Base-by-base conservation (phyloP, 129 eudicot species). In the Flaveria sonorensis region DNA sequence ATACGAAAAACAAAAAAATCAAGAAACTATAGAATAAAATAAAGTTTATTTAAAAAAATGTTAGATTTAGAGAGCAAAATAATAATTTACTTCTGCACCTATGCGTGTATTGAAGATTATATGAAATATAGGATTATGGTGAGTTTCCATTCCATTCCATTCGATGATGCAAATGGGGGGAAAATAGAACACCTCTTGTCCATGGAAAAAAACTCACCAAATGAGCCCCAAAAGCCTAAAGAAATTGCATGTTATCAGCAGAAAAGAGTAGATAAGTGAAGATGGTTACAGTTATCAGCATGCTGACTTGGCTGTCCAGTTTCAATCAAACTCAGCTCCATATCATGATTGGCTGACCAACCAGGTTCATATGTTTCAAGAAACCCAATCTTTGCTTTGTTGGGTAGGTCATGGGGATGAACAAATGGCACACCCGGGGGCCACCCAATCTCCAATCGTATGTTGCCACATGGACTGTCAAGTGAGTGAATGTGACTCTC, bases 321-420 rank as follows among this genome's bases (percentile, higher is more conserved):
- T 76, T 88, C 96, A 71, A 82, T 82, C 47, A 88, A 73, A 78
- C 86, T 85, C 48, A 88, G 80, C 79, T 94, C 99, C 91, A 91
- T 85, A 79, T 87, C 99, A 78, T 95, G 95, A 36, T 94, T 85
- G 32, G 89, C 89, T 0, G 95, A 89, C 99, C 99, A 95, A 81
- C 97, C 96, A 57, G 99, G 99, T 81, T 95, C 99, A 81, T 91
- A 95, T 16, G 96, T 88, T 79, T 95, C 99, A 70, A 95, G 99
- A 83, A 91, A 95, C 40, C 96, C 96, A 80, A 91, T 86, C 76
- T 95, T 95, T 18, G 99, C 97, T 88, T 95, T 95, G 83, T 94
- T 95, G 26, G 99, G 99, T 26, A 95, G 90, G 82, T 95, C 99
- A 72, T 95, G 99, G 8, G 99, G 99, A 83, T 95, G 99, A 79